Evolutionary conservation across 768 basidiomycete species (phyloP), one percentile per base, ranked within the genome.

Genomic region (Pisolithus sp.): DNA sequence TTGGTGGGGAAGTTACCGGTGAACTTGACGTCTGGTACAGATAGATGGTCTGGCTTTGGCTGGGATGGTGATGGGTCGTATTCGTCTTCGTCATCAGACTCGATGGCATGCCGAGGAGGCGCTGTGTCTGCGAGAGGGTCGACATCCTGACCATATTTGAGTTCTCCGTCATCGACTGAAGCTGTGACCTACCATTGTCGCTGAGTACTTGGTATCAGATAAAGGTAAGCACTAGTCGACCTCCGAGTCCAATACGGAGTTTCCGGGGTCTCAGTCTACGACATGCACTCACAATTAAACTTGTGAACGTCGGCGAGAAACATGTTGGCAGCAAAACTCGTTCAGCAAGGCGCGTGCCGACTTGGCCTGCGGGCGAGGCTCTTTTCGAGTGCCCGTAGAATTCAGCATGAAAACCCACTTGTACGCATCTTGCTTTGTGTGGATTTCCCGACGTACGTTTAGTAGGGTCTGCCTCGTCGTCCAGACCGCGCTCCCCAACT

Each of bases 51-150:
- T 47, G 57, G 41, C 18, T 15, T 20, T n/a, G 45, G 40, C 23
- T 51, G 30, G 9, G 40, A 6, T 2, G 43, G 58, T 3, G 74
- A 62, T 13, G 78, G 77, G 49, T 77, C 76, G 54, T 72, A 71
- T 58, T 84, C 81, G 48, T 85, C 83, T 53, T 82, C 82, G n/a
- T 83, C 82, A 53, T 85, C 83, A 4, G 82, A 83, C 59, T 85
- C 83, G 46, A 84, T 66, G 36, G 77, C 77, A 54, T 85, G 73
- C 50, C 83, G 76, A 34, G 83, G 80, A 2, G 83, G 80, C 4
- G 70, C 68, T 46, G 70, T 69, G 59, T 84, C 82, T 52, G 74
- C 74, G 18, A 83, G 71, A 1, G 81, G 80, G 60, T 84, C 76
- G 23, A 72, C 53, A 54, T 82, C 76, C 81, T 79, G 21, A 28